Conservation (phyloP, 495 filamentous ascomycete species). For the Penicillium verhagenii region DNA sequence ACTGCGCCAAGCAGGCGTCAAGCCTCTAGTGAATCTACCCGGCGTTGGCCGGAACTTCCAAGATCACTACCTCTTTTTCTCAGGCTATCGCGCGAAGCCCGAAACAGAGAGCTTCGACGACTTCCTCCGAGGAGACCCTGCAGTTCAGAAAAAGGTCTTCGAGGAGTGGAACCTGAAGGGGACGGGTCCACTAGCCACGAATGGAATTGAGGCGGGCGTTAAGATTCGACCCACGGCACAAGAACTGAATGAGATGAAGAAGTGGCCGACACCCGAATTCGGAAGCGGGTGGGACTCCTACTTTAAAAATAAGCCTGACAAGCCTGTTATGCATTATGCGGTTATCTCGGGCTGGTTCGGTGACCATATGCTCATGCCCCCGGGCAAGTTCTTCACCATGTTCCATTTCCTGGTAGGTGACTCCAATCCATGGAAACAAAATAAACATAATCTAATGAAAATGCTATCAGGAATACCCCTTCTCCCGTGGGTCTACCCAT, state of each 20-base stretch:
- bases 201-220: slow-evolving; percentile 81
- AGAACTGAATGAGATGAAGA: slow-evolving; percentile 66
- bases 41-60: slow-evolving; percentile 84
- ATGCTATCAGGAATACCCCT: slow-evolving; percentile 60
- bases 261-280: slow-evolving; percentile 68
- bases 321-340: slow-evolving; percentile 82
- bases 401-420: slow-evolving; percentile 71
- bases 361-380: slow-evolving; percentile 73
- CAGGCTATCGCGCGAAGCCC: slow-evolving; percentile 72
- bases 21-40: slow-evolving; percentile 73
- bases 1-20: slow-evolving; percentile 65
- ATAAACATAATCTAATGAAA: not conserved
- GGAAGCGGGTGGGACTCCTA: slow-evolving; percentile 68
- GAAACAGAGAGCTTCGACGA: slow-evolving; percentile 78
- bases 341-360: slow-evolving; percentile 57
- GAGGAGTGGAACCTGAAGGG: slow-evolving; percentile 79
- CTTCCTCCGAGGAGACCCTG: slow-evolving; percentile 71
- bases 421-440: not conserved
- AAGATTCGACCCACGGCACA: slow-evolving; percentile 72
- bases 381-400: slow-evolving; percentile 84
- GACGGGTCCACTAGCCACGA: slow-evolving; percentile 77
- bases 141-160: slow-evolving; percentile 65
- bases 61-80: slow-evolving; percentile 82
- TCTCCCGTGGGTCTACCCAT: slow-evolving; percentile 71
- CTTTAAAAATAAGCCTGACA: slow-evolving; percentile 83